Conservation (phyloP, 305 asterid genomes). For the Stenogyne calaminthoides region DNA sequence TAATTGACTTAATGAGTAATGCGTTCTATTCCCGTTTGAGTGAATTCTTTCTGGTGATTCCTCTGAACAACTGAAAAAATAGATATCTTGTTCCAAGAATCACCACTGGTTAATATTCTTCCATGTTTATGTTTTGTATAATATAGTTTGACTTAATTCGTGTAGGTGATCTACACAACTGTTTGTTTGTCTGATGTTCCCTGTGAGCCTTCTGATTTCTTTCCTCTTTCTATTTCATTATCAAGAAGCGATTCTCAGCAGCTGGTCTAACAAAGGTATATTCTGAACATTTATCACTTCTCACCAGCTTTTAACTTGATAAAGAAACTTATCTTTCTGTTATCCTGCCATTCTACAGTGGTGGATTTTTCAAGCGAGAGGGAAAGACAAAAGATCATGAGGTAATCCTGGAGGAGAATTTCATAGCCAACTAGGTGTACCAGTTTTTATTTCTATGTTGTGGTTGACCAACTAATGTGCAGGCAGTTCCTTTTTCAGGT, state of each 20-base stretch:
- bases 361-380: slow-evolving; percentile 97
- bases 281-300: background rate
- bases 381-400: slow-evolving; percentile 96
- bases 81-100: slow-evolving; percentile 2
- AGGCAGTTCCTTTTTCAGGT: slow-evolving; percentile 65
- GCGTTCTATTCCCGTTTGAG: background rate
- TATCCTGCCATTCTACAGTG: slow-evolving; percentile 55
- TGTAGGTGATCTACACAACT: slow-evolving; percentile 87
- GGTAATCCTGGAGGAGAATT: slow-evolving; percentile 49
- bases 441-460: slow-evolving; percentile 17
- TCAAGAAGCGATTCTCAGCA: slow-evolving; percentile 97
- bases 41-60: slow-evolving; percentile 16
- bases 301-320: slow-evolving; percentile 21
- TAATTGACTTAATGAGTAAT: slow-evolving; percentile 29
- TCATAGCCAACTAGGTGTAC: slow-evolving; percentile 21
- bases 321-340: slow-evolving; percentile 22
- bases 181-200: slow-evolving; percentile 89
- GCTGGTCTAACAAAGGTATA: slow-evolving; percentile 95
- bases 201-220: slow-evolving; percentile 95
- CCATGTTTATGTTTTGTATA: slow-evolving; percentile 16
- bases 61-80: slow-evolving; percentile 5
- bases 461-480: slow-evolving; percentile 21
- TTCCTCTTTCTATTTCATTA: slow-evolving; percentile 88
- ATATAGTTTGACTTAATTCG: slow-evolving; percentile 25
- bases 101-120: slow-evolving; percentile 3